Evolutionary conservation across 2,329 filamentous ascomycete species (phyloP), one percentile per base, ranked within the genome.

Genomic region (Microdochium paspali): DNA sequence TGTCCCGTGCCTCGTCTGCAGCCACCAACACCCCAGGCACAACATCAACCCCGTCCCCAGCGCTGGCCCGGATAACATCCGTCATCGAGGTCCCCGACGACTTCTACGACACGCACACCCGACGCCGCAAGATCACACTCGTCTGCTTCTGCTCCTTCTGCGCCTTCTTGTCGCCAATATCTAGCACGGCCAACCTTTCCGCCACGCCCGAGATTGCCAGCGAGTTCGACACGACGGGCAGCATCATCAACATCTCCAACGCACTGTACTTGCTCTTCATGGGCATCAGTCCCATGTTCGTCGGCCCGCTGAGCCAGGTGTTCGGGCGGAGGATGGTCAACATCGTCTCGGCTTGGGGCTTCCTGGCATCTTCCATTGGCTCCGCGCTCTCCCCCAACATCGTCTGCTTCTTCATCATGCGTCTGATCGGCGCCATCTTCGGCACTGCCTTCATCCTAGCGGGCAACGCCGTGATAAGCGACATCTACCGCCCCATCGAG

Each of bases 381-480:
- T 87, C 85, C 0, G 84, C 86, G 0, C 63, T 90, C 12, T 76
- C 86, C 3, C 85, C 85, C 0, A 85, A 87, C 53, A 67, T 91
- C 20, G 76, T 75, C 1, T 68, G 79, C 0, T 91, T 87, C 62
- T 87, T 86, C 59, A 71, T 88, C 45, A 88, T 90, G 58, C 79
- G 86, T 6, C 78, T 87, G 44, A 68, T 88, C 24, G 86, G 84
- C 1, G 87, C 85, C 0, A 85, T 89, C 55, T 81, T 86, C 64
- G 85, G 85, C 13, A 89, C 85, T 0, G 79, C 81, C 0, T 88
- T 90, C 53, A 70, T 90, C 12, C 77, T 87, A 10, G 77, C 89
- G 35, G 87, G 86, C 1, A 79, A 79, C 12, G 78, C 81, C 2
- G 82, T 82, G 47, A 80, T 90, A 47, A 82, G 70, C 44, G 79